A percentile compares a stretch with the other conserved stretches of the same genome.
These are phyloP conservation scores for Pleurotus tuber-regium DNA, from an alignment of 768 basidiomycete genomes.

Conservation along the genomic window DNA sequence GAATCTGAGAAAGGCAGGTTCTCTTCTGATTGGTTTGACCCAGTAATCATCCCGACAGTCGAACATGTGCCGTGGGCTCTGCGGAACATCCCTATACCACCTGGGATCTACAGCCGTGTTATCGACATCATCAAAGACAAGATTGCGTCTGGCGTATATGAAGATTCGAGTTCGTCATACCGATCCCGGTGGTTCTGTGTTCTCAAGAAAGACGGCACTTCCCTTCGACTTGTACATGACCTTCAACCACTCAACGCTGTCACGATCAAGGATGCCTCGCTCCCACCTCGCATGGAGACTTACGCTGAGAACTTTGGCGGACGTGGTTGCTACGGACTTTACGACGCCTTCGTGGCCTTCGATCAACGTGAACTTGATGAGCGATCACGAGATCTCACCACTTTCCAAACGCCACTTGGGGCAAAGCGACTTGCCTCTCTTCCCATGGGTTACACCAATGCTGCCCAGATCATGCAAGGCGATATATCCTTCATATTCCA, in stretches of 20 bases:
- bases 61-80: slow-evolving; percentile 36
- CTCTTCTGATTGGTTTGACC: slow-evolving; percentile 27
- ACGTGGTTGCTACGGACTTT: slow-evolving; percentile 25
- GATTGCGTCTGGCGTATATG: slow-evolving; percentile 30
- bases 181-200: slow-evolving; percentile 33
- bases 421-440: slow-evolving; percentile 25
- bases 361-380: too few relatives aligned
- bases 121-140: slow-evolving; percentile 19
- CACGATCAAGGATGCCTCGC: neutral
- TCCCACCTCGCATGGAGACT: too few relatives aligned
- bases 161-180: slow-evolving; percentile 31
- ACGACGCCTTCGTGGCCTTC: slow-evolving; percentile 35
- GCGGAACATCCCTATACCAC: slow-evolving; percentile 29
- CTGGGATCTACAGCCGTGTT: slow-evolving; percentile 22
- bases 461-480: slow-evolving; percentile 37
- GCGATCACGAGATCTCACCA: slow-evolving; percentile 38
- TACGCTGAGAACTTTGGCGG: slow-evolving; percentile 33
- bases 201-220: slow-evolving; percentile 36
- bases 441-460: slow-evolving; percentile 40
- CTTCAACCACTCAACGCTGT: slow-evolving; percentile 19
- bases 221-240: slow-evolving; percentile 20
- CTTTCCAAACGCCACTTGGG: slow-evolving; percentile 35
- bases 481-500: slow-evolving; percentile 35
- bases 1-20: slow-evolving; percentile 23
- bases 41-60: too few relatives aligned